These are phyloP conservation scores for Pythium sp. DNA, from an alignment of 352 stramenopile genomes.

Conservation along the genomic window DNA sequence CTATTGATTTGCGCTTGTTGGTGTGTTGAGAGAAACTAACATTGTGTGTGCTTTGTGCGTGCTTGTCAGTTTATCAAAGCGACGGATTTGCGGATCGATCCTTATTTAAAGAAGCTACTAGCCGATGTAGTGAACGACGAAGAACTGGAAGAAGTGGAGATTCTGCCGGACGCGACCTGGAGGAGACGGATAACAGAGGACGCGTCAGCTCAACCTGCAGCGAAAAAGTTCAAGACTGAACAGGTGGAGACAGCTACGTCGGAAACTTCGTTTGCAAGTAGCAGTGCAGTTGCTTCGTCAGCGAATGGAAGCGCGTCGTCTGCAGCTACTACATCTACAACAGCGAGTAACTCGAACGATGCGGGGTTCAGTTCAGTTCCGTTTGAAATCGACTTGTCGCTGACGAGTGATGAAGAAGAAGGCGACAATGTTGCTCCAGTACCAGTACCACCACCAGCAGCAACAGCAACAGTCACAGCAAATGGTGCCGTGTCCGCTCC, in stretches of 20 bases:
- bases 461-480: constrained; percentile 11
- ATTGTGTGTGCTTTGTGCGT: constrained; percentile 4
- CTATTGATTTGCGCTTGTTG: not conserved
- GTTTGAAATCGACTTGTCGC: constrained; percentile 70
- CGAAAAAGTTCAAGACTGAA: constrained; percentile 65
- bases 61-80: constrained; percentile 80
- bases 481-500: constrained; percentile 7
- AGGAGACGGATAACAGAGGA: constrained; percentile 62
- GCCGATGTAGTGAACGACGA: constrained; percentile 74
- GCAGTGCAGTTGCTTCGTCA: not conserved
- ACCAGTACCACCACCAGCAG: not conserved
- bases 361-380: constrained; percentile 33
- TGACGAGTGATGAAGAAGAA: constrained; percentile 72
- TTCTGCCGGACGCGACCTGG: constrained; percentile 84
- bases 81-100: constrained; percentile 86
- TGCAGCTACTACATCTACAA: constrained; percentile 13
- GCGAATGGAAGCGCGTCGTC: constrained; percentile 4
- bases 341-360: constrained; percentile 12
- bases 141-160: constrained; percentile 90
- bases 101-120: constrained; percentile 89
- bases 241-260: constrained; percentile 15
- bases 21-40: not conserved
- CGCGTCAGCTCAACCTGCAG: constrained; percentile 25
- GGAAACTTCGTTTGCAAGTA: not conserved
- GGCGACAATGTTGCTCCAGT: constrained; percentile 19